Evolutionary conservation across 495 filamentous ascomycete genomes (phyloP), one percentile per base, ranked within the genome.

Genomic region (Penicillium parvum): DNA sequence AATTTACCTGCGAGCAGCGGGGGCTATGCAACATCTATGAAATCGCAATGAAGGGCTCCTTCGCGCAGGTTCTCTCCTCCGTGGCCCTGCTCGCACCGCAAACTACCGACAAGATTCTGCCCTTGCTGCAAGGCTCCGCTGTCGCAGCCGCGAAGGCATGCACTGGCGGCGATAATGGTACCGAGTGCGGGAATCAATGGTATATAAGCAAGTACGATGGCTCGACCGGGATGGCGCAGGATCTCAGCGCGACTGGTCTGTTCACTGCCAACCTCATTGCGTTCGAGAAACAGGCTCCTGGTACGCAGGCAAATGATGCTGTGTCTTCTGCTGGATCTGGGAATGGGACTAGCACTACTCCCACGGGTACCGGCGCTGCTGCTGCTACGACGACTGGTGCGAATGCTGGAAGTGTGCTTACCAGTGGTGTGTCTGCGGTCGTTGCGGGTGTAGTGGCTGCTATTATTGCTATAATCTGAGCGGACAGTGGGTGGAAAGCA

Each of bases 111-210:
- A 55, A 61, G 8, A 79, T 94, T 57, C 75, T 83, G 58, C 77
- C 78, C 0, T 69, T 79, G 32, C 69, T 95, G 7, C 59, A 65
- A 28, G 71, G 75, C 2, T 85, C 83, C 0, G 85, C 85, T 17
- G 32, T 60, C 22, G 86, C 78, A 0, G 88, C 87, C 0, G 83
- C 83, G 1, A 64, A 63, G 23, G 73, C 81, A 27, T 95, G 88
- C 43, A 72, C 63, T 1, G 78, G 81, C 19, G 75, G 75, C 19
- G 44, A 49, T 15, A 80, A 81, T 47, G 59, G 73, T 8, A 69
- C 71, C 11, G 76, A 75, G 30, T 95, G 89, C 57, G 86, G 87
- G 0, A 56, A 79, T 25, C 74, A 69, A 30, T 95, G 89, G 88
- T 77, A 71, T 46, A 61, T 69, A 9, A 60, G 64, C 9, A 66